phyloP scores from a whole-genome alignment of 2,329 filamentous ascomycete species.

The Macrophomina tecta region DNA sequence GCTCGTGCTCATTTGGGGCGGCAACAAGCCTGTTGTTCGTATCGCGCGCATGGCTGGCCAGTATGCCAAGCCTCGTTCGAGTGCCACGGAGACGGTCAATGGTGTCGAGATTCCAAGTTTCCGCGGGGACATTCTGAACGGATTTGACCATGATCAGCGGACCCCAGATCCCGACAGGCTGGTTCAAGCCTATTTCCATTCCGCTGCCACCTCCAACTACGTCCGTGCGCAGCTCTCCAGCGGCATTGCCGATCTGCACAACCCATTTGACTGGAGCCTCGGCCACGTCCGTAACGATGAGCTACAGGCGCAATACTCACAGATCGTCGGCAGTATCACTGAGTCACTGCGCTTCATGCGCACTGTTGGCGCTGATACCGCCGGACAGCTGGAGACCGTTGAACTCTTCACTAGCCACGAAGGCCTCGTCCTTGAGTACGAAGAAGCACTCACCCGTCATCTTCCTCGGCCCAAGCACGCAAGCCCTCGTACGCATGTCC shows the following conservation, averaged over 20 bases:
- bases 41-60: slow-evolving; percentile 97
- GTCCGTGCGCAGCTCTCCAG: slow-evolving; percentile 81
- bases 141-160: slow-evolving; percentile 76
- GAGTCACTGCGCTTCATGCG: slow-evolving; percentile 94
- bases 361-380: slow-evolving; percentile 88
- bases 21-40: slow-evolving; percentile 81
- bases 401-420: slow-evolving; percentile 97
- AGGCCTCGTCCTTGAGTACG: slow-evolving; percentile 91
- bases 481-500: slow-evolving; percentile 32
- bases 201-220: slow-evolving; percentile 92
- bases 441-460: slow-evolving; percentile 81
- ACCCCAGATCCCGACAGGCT: slow-evolving; percentile 82
- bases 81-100: slow-evolving; percentile 80
- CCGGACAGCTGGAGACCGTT: slow-evolving; percentile 83
- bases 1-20: slow-evolving; percentile 89
- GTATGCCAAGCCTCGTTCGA: slow-evolving; percentile 94
- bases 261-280: slow-evolving; percentile 91
- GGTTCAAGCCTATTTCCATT: slow-evolving; percentile 93
- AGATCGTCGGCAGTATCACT: slow-evolving; percentile 83
- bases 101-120: slow-evolving; percentile 87
- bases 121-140: slow-evolving; percentile 94
- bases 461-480: slow-evolving; percentile 67
- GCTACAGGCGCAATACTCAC: slow-evolving; percentile 83
- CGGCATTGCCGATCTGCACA: slow-evolving; percentile 91
- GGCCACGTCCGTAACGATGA: slow-evolving; percentile 86